A percentile compares a stretch with the other conserved stretches of the same genome.
phyloP scores from a whole-genome alignment of 306 rosid genomes.

The Medicago truncatula region DNA sequence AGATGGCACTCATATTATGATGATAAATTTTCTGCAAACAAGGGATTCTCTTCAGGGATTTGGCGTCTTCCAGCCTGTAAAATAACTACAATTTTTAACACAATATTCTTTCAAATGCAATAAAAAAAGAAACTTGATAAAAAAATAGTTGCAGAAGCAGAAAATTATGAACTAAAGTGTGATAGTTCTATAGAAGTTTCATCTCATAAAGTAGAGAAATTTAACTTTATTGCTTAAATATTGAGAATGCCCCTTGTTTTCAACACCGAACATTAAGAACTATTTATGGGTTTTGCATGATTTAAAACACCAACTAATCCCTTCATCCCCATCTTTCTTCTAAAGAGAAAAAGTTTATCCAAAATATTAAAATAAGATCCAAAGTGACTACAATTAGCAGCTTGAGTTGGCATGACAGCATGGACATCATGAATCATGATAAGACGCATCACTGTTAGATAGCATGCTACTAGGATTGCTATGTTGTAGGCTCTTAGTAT shows the following conservation, averaged over 20 bases:
- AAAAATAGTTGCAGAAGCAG: constrained; percentile 13
- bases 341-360: too few species aligned
- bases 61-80: constrained; percentile 79
- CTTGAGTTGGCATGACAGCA: too few species aligned
- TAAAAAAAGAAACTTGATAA: constrained; percentile 12
- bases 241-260: too few species aligned
- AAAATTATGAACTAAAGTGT: constrained; percentile 23
- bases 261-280: too few species aligned
- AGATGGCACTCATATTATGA: constrained; percentile 56
- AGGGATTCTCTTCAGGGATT: constrained; percentile 82
- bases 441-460: not conserved
- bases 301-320: too few species aligned
- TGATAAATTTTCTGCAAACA: constrained; percentile 64
- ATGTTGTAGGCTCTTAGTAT: too few species aligned
- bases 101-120: constrained; percentile 21
- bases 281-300: too few species aligned
- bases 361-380: too few species aligned
- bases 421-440: too few species aligned
- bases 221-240: not conserved
- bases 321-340: too few species aligned
- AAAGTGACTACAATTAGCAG: too few species aligned
- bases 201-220: not conserved
- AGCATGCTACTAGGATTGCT: too few species aligned
- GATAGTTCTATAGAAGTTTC: constrained; percentile 4
- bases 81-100: constrained; percentile 16